These are phyloP conservation scores for Candida golubevii DNA, from an alignment of 805 yeast genomes.

Conservation along the genomic window DNA sequence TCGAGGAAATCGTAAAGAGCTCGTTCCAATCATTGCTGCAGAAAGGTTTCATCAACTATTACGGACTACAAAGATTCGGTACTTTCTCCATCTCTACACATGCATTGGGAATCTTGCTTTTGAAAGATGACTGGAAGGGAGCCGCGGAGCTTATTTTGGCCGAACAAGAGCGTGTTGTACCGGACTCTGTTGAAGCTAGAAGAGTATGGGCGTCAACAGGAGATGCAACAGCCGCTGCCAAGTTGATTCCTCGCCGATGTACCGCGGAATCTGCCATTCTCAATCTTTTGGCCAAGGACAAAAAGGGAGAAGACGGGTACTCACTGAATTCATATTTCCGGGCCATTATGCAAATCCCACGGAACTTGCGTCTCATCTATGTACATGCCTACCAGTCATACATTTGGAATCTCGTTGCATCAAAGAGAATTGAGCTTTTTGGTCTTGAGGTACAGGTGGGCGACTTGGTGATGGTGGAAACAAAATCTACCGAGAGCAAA, in stretches of 20 bases:
- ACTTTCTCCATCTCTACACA: slow-evolving; percentile 93
- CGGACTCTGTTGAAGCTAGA: slow-evolving; percentile 82
- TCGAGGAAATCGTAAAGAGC: slow-evolving; percentile 44
- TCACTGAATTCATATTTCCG: slow-evolving; percentile 58
- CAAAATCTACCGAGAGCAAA: slow-evolving; percentile 14
- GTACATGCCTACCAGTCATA: slow-evolving; percentile 97
- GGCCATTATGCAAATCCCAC: slow-evolving; percentile 85
- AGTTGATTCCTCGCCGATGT: slow-evolving; percentile 81
- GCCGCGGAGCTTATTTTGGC: slow-evolving; percentile 77
- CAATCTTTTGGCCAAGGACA: slow-evolving; percentile 51
- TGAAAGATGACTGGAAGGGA: slow-evolving; percentile 70
- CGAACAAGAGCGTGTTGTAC: slow-evolving; percentile 80
- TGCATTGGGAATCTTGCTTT: slow-evolving; percentile 66
- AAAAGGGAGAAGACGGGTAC: slow-evolving; percentile 42
- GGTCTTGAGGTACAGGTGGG: slow-evolving; percentile 75
- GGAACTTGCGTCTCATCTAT: slow-evolving; percentile 89
- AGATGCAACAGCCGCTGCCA: slow-evolving; percentile 61
- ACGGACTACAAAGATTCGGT: slow-evolving; percentile 98
- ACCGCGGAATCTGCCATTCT: slow-evolving; percentile 79
- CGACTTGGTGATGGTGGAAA: slow-evolving; percentile 61
- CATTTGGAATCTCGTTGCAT: slow-evolving; percentile 87
- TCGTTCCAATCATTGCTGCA: slow-evolving; percentile 56
- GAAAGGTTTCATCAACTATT: slow-evolving; percentile 87
- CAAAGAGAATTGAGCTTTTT: slow-evolving; percentile 64
- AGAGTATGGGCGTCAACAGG: slow-evolving; percentile 70